phyloP scores from a whole-genome alignment of 179 eudicot genomes.

The Corrigiola litoralis region DNA sequence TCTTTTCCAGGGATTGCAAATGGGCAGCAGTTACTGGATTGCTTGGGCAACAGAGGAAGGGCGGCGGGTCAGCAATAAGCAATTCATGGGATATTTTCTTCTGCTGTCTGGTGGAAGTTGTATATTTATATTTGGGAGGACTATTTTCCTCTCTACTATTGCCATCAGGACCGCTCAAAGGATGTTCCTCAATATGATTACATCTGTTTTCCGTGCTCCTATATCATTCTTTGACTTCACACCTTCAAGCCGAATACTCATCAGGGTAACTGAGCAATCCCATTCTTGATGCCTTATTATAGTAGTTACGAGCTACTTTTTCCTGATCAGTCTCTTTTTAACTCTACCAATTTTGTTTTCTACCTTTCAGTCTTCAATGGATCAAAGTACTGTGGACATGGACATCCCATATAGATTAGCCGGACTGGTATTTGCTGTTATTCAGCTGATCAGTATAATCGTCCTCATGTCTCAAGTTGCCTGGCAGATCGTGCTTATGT shows the following conservation, averaged over 20 bases:
- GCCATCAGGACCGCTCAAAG: conserved; percentile 72
- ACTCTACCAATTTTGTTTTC: not conserved
- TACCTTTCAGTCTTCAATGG: conserved; percentile 73
- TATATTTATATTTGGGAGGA: conserved; percentile 74
- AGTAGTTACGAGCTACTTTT: not conserved
- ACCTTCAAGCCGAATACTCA: conserved; percentile 83
- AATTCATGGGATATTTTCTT: conserved; percentile 50
- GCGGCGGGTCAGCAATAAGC: conserved; percentile 36
- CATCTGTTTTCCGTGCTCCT: conserved; percentile 73
- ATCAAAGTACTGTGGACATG: conserved; percentile 81
- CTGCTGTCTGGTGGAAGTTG: conserved; percentile 78
- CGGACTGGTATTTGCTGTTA: conserved; percentile 82
- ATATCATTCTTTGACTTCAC: conserved; percentile 78
- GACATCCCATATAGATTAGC: conserved; percentile 90
- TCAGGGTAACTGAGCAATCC: conserved; percentile 42
- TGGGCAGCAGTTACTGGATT: conserved; percentile 85
- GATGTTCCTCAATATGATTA: conserved; percentile 59
- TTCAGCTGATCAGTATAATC: conserved; percentile 72
- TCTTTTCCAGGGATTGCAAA: conserved; percentile 71
- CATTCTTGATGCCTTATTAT: not conserved
- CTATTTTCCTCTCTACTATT: conserved; percentile 72
- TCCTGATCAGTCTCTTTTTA: not conserved
- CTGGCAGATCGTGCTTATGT: conserved; percentile 69
- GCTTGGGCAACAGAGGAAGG: conserved; percentile 81
- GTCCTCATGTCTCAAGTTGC: conserved; percentile 71